Base-by-base conservation (phyloP, 176 grass and related monocot genomes). In the Otatea glauca region DNA sequence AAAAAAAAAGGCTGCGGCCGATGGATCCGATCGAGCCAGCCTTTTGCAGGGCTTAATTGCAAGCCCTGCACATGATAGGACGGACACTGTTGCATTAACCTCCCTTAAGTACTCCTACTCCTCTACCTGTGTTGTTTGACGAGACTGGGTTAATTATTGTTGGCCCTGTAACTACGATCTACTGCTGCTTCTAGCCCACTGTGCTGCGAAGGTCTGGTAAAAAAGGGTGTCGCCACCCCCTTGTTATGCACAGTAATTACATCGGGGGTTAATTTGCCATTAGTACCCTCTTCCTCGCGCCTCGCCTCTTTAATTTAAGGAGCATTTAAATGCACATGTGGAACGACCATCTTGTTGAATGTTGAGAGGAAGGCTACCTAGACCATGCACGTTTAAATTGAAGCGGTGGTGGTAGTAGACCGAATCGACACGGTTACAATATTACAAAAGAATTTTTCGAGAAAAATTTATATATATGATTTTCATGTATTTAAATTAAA, bases 11-110 rank as follows among this genome's bases (percentile, higher is more conserved):
- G 56, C 8, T 10, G 8, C 7, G 20, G 55, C 55, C 20, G 55
- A n/a, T 53, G 9, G 56, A 60, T 60, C n/a, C 3, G 51, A 2
- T n/a, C 10, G 59, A 18, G 35, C 3, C 55, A 45, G 4, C 23
- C 58, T 12, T 65, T 48, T 49, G 58, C 76, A 65, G 79, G 18
- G 15, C 5, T 70, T 82, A 71, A 81, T 32, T 62, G 27, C 68
- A 41, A 43, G 21, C 51, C 51, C 79, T 60, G 79, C 51, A 0
- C 62, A 14, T 9, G 62, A 45, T 58, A 45, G 77, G 69, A 86
- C 59, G 13, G 0, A 4, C 59, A 48, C 70, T 81, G 25, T 68
- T 75, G 18, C 85, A 75, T 81, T 87, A 75, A 73, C 38, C 66
- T 27, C 0, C 65, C 42, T 41, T 13, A 34, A 84, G 49, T 14